Evolutionary conservation across 805 yeast species (phyloP), one percentile per base, ranked within the genome.

Genomic region (Metschnikowia lochheadii): DNA sequence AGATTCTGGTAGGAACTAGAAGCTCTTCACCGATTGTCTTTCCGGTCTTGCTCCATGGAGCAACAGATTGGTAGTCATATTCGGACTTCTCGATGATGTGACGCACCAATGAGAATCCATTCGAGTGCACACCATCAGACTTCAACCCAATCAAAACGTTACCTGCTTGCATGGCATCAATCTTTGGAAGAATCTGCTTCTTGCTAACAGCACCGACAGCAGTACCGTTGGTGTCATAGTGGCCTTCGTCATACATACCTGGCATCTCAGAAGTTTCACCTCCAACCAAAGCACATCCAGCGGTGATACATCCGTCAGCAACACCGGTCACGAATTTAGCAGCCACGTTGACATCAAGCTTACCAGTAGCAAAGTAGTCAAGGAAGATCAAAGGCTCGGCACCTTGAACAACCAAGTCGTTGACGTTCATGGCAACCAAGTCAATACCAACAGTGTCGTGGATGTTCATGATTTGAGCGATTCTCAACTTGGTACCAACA

Each of bases 191-290:
- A 44, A 94, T 81, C 53, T 80, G 78, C 50, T 73, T 70, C 63
- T 86, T 89, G 58, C 80, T 73, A 5, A 94, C 97, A 13, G 99
- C 99, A 63, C 99, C 99, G 40, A 94, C 91, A 48, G 97, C 95
- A 35, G 99, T 95, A 70, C 99, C 99, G 64, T 92, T 94, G 53
- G 97, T 91, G 70, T 94, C 99, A 66, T 94, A 94, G 71, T 94
- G 98, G 33, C 95, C 96, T 50, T 84, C 89, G 52, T 85, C 87
- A 64, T 94, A 94, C 87, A 94, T 89, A 57, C 99, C 99, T 26
- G 99, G 99, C 99, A 94, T 94, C 77, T 94, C 99, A 49, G 96
- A 87, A 36, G 99, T 94, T 72, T 94, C 99, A 58, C 99, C 99
- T 50, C 99, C 99, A 48, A 94, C 97, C 51, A 94, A 78, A 5